Percentiles rank a stretch among this genome's conserved stretches.
These are phyloP conservation scores for Plasmodium blacklocki DNA, from an alignment of 169 alveolate species.

Conservation along the genomic window DNA sequence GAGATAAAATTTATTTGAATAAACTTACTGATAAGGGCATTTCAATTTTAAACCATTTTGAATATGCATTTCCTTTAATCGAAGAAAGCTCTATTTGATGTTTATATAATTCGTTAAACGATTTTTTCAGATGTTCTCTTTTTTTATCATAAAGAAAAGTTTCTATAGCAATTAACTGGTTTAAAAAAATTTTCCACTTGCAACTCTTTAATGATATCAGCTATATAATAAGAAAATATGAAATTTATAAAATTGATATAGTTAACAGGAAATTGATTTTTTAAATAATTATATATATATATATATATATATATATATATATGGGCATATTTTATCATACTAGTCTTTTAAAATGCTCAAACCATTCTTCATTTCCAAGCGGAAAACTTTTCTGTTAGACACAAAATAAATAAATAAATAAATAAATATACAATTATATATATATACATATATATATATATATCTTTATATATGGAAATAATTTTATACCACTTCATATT, in stretches of 20 bases:
- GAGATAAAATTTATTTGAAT: constrained; percentile 23
- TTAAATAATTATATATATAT: no score
- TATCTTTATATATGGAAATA: neutral
- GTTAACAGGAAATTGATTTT: no score
- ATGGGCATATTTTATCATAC: constrained; percentile 8
- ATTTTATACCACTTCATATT: constrained; percentile 34
- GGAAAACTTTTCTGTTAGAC: constrained; percentile 30
- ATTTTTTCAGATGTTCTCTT: constrained; percentile 40
- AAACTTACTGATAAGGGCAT: constrained; percentile 61
- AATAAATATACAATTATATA: neutral
- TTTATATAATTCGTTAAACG: constrained; percentile 40
- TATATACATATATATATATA: constrained; percentile 1
- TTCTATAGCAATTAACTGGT: constrained; percentile 49
- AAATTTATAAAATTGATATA: no score
- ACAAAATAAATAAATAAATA: neutral
- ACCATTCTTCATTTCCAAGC: constrained; percentile 45
- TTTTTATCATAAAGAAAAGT: constrained; percentile 65
- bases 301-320: no score
- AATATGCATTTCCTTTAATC: constrained; percentile 39
- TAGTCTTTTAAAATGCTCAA: constrained; percentile 23
- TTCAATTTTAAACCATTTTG: constrained; percentile 73
- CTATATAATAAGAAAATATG: neutral
- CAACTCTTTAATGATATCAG: constrained; percentile 22
- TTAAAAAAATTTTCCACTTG: constrained; percentile 64
- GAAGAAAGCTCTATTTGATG: constrained; percentile 33